Evolutionary conservation across 345 rosid species (phyloP).

Genomic region (Camelina neglecta): DNA sequence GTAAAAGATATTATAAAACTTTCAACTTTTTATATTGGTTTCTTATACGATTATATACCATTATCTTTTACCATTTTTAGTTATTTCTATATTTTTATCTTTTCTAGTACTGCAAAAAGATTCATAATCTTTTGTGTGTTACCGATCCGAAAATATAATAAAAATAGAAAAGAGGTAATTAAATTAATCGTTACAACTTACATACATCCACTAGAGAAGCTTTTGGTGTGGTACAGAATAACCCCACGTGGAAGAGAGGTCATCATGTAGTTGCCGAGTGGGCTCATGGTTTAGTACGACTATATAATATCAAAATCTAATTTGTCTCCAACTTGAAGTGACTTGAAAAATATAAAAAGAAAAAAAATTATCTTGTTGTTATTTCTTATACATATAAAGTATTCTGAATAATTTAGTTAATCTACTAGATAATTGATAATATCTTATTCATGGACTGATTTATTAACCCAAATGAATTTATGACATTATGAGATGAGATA

Average conservation of each 20-base stretch:
- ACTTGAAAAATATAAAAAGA: neutral
- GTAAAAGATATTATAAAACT: too few relatives aligned
- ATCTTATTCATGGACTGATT: neutral
- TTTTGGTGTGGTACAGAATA: conserved; percentile 25
- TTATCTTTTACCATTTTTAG: too few relatives aligned
- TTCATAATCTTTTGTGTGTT: too few relatives aligned
- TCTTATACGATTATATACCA: too few relatives aligned
- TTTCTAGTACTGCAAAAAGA: too few relatives aligned
- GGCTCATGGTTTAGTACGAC: neutral
- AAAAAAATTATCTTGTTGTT: neutral
- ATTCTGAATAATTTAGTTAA: neutral
- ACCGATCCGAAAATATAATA: neutral
- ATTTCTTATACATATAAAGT: neutral
- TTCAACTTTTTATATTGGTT: too few relatives aligned
- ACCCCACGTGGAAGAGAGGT: conserved; percentile 12
- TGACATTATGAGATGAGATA: neutral
- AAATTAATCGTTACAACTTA: neutral
- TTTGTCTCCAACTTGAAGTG: neutral
- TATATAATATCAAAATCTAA: neutral
- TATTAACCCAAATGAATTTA: neutral
- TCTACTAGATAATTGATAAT: neutral
- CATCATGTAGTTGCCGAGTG: conserved; percentile 9
- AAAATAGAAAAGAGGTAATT: neutral
- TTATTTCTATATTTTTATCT: too few relatives aligned
- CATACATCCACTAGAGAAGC: neutral